phyloP scores from a whole-genome alignment of 2,329 filamentous ascomycete genomes.

The Clonostachys chloroleuca region DNA sequence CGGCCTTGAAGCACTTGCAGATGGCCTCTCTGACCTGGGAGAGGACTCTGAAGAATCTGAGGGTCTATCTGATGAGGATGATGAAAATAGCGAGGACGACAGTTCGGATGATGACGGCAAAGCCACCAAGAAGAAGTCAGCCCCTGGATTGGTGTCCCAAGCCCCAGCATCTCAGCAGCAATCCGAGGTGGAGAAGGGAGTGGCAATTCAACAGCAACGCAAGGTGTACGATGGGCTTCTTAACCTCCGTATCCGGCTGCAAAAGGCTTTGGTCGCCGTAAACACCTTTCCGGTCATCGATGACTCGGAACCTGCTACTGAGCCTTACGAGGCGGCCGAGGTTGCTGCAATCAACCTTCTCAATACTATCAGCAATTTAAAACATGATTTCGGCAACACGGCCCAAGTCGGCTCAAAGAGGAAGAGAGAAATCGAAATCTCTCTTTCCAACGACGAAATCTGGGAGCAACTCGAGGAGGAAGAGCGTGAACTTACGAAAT shows the following conservation, averaged over 20 bases:
- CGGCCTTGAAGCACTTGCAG: slow-evolving; percentile 17
- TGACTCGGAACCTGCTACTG: slow-evolving; percentile 16
- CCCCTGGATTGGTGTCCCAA: slow-evolving; percentile 18
- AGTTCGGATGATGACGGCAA: slow-evolving; percentile 21
- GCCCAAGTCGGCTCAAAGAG: slow-evolving; percentile 55
- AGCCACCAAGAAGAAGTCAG: slow-evolving; percentile 19
- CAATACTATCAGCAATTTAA: slow-evolving; percentile 71
- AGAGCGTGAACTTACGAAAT: slow-evolving; percentile 54
- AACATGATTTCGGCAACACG: slow-evolving; percentile 51
- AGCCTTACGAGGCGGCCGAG: slow-evolving; percentile 73
- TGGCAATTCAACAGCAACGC: slow-evolving; percentile 81
- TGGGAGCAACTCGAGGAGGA: slow-evolving; percentile 68
- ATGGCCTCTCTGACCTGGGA: slow-evolving; percentile 18
- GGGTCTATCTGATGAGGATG: slow-evolving; percentile 25
- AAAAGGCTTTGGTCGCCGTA: slow-evolving; percentile 80
- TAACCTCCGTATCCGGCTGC: slow-evolving; percentile 85
- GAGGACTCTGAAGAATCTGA: slow-evolving; percentile 28
- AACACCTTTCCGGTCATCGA: slow-evolving; percentile 63
- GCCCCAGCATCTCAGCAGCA: slow-evolving; percentile 1
- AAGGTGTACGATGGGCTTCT: slow-evolving; percentile 83
- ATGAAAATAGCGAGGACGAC: slow-evolving; percentile 24
- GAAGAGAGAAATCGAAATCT: slow-evolving; percentile 46
- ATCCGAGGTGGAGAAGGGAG: slow-evolving; percentile 74
- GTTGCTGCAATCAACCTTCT: slow-evolving; percentile 80
- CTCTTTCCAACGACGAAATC: slow-evolving; percentile 59